Conservation (phyloP, 2,329 filamentous ascomycete species). For the Trichoderma afroharzianum region DNA sequence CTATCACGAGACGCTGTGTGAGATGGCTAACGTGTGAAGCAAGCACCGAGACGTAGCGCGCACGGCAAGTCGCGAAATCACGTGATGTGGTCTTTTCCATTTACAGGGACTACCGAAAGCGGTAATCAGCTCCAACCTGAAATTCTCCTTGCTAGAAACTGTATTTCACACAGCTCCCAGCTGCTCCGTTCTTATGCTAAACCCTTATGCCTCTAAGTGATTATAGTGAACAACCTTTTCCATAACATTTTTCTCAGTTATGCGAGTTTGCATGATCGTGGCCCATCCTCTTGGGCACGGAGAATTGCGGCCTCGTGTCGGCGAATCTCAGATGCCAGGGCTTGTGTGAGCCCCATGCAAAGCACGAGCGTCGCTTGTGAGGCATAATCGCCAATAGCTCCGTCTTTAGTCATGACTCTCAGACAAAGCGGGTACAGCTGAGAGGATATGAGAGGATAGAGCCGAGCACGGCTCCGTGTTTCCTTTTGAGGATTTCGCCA, state of each 20-base stretch:
- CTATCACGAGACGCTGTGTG: background rate
- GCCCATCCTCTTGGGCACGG: background rate
- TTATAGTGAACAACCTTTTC: rapidly evolving
- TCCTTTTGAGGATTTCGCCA: background rate
- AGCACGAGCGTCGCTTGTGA: background rate
- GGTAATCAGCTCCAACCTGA: background rate
- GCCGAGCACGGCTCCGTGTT: conserved; percentile 8
- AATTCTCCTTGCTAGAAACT: background rate
- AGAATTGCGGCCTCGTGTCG: conserved; percentile 10
- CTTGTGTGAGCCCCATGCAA: background rate
- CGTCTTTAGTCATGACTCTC: conserved; percentile 10
- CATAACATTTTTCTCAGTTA: background rate
- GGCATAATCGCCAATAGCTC: conserved; percentile 1
- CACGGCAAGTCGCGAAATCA: conserved; percentile 16
- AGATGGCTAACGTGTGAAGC: conserved; percentile 21
- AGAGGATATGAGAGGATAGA: background rate
- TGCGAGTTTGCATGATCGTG: background rate
- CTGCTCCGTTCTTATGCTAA: background rate
- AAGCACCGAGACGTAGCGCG: background rate
- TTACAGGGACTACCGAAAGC: background rate
- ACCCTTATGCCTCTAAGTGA: background rate
- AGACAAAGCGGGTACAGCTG: conserved; percentile 11
- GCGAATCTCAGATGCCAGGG: conserved; percentile 8
- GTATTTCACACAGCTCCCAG: background rate
- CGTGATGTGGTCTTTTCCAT: conserved; percentile 12